Percentiles rank a stretch among this genome's conserved stretches.
phyloP scores from a whole-genome alignment of 2,329 filamentous ascomycete genomes.

The Emergomyces orientalis region DNA sequence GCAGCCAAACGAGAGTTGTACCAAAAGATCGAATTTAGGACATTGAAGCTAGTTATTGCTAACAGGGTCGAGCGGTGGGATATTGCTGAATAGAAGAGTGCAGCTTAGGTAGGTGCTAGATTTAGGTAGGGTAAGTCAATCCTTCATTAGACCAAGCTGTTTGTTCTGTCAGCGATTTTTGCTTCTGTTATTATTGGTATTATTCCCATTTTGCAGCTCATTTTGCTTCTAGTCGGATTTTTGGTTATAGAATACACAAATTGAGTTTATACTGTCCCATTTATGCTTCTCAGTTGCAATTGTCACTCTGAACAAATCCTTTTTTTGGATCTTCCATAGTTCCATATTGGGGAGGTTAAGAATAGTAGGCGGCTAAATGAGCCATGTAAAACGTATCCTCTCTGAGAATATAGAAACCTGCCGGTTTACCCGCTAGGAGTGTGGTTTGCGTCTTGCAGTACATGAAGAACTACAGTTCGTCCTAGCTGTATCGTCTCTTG shows the following conservation, averaged over 20 bases:
- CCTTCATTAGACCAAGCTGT: background rate
- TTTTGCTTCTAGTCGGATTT: background rate
- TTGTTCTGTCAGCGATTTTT: background rate
- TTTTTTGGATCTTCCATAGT: background rate
- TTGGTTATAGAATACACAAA: background rate
- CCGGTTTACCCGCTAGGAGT: background rate
- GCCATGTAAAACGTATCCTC: background rate
- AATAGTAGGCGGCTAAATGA: background rate
- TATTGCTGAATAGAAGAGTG: constrained; percentile 49
- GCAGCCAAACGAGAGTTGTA: constrained; percentile 41
- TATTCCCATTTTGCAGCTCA: background rate
- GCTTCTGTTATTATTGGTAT: background rate
- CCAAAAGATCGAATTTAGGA: constrained; percentile 59
- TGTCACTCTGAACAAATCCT: background rate
- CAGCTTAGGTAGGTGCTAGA: background rate
- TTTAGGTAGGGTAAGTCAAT: background rate
- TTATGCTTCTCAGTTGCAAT: background rate
- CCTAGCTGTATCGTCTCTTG: background rate
- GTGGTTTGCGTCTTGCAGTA: background rate
- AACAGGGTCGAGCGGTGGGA: constrained; percentile 58
- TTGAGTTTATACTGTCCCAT: background rate
- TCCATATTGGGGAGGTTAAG: background rate
- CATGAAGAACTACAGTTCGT: background rate
- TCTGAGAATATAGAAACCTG: background rate
- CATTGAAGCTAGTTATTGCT: constrained; percentile 54